These are phyloP conservation scores for Cynara cardunculus DNA, from an alignment of 129 eudicot genomes.

Conservation along the genomic window DNA sequence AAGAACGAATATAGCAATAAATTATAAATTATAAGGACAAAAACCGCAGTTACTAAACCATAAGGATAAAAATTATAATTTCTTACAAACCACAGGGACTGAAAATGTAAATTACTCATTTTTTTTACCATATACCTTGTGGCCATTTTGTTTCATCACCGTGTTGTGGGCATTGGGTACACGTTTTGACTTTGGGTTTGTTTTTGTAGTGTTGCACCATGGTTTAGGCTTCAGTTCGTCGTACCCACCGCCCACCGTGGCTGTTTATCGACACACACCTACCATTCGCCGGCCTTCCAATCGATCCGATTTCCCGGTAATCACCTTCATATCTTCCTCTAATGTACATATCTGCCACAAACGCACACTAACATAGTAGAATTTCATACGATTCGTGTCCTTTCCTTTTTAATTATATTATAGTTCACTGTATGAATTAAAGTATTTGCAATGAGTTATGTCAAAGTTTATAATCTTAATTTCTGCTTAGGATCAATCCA, in stretches of 20 bases:
- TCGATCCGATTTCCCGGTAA: slow-evolving; percentile 27
- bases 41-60: too few relatives aligned
- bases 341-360: background rate
- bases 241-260: slow-evolving; percentile 4
- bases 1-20: too few relatives aligned
- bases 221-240: slow-evolving; percentile 6
- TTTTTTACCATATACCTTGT: too few relatives aligned
- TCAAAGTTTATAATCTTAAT: background rate
- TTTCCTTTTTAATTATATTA: background rate
- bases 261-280: slow-evolving; percentile 14
- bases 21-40: too few relatives aligned
- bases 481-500: background rate
- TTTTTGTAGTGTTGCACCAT: background rate
- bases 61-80: too few relatives aligned
- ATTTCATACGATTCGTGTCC: background rate
- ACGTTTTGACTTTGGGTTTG: background rate
- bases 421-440: background rate
- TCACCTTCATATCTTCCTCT: background rate
- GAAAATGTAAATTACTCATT: too few relatives aligned
- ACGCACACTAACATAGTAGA: background rate
- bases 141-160: too few relatives aligned
- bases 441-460: background rate
- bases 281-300: slow-evolving; percentile 19
- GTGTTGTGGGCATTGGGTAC: too few relatives aligned
- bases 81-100: too few relatives aligned